Base-by-base conservation (phyloP, 2,329 filamentous ascomycete species). In the Paraconiothyrium sp. region DNA sequence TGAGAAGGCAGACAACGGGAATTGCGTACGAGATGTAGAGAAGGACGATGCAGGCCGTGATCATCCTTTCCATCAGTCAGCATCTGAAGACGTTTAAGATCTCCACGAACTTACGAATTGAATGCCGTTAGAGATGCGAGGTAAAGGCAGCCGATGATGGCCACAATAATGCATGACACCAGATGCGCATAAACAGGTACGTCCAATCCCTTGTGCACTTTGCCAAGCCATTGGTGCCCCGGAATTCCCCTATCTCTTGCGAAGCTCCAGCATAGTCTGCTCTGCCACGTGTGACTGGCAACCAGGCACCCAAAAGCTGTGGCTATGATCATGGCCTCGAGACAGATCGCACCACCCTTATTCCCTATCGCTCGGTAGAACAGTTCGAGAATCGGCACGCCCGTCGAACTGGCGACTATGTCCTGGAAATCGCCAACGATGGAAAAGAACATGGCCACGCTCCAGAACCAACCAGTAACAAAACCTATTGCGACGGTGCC, bases 181-280 rank as follows among this genome's bases (percentile, higher is more conserved):
- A 76, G 63, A 57, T 84, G 81, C 30, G 82, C 82, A 37, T 78
- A 71, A 0, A 85, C 60, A 0, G 83, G 83, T 0, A 85, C 81
- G 58, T 82, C 79, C 3, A 82, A 70, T 14, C 58, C 72, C 2
- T 70, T 69, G 58, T 83, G 67, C 6, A 85, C 80, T 11, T 76
- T 71, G 10, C 76, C 71, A 11, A 85, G 72, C 61, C 78, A 79
- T 20, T 64, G 50, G 22, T 80, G 77, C n/a, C 77, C 79, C 0
- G 84, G 84, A 1, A 86, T 61, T 2, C 83, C 84, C 14, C 77
- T 70, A 66, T 86, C 84, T 4, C 84, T 78, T 10, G 84, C 83
- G 66, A 86, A 85, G 20, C 82, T 83, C 84, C 84, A 86, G 61
- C 80, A 82, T 8, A 85, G 75, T 0, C 84, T 78, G 37, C 80